These are phyloP conservation scores for Potentilla sterilis DNA, from an alignment of 306 rosid genomes.

Conservation along the genomic window DNA sequence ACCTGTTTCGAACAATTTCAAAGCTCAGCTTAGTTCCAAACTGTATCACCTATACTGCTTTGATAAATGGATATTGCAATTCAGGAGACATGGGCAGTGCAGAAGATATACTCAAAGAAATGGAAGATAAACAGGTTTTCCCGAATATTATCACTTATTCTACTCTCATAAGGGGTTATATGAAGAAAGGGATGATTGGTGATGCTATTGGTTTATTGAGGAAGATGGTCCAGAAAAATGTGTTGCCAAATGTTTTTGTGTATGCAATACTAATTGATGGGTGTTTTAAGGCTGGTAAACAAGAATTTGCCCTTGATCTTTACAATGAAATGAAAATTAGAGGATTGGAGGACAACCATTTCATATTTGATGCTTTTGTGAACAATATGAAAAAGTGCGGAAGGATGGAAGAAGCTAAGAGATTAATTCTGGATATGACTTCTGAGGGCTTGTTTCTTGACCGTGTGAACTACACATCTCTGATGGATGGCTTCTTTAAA, in stretches of 20 bases:
- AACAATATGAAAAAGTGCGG: constrained; percentile 67
- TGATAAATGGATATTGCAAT: constrained; percentile 70
- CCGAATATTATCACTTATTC: constrained; percentile 75
- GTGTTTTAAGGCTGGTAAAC: constrained; percentile 58
- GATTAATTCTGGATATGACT: constrained; percentile 49
- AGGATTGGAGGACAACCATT: constrained; percentile 62
- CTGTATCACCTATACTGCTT: constrained; percentile 63
- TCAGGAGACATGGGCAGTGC: constrained; percentile 66
- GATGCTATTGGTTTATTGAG: constrained; percentile 56
- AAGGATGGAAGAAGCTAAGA: constrained; percentile 65
- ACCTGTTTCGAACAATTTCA: constrained; percentile 45
- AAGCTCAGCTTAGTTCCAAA: constrained; percentile 62
- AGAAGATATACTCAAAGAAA: constrained; percentile 47
- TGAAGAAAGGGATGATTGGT: constrained; percentile 71
- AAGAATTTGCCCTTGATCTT: constrained; percentile 54
- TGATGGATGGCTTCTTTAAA: constrained; percentile 78
- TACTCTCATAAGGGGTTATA: constrained; percentile 69
- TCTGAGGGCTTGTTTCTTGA: constrained; percentile 69
- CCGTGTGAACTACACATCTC: constrained; percentile 65
- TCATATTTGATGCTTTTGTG: constrained; percentile 66
- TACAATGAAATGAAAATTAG: constrained; percentile 61
- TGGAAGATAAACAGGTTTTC: constrained; percentile 52
- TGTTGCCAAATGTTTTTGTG: constrained; percentile 59
- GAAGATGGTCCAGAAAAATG: constrained; percentile 54
- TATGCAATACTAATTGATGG: constrained; percentile 70